Percentiles rank a stretch among this genome's conserved stretches.
Conservation (phyloP, 257 asterid genomes). For the Cordia subcordata region DNA sequence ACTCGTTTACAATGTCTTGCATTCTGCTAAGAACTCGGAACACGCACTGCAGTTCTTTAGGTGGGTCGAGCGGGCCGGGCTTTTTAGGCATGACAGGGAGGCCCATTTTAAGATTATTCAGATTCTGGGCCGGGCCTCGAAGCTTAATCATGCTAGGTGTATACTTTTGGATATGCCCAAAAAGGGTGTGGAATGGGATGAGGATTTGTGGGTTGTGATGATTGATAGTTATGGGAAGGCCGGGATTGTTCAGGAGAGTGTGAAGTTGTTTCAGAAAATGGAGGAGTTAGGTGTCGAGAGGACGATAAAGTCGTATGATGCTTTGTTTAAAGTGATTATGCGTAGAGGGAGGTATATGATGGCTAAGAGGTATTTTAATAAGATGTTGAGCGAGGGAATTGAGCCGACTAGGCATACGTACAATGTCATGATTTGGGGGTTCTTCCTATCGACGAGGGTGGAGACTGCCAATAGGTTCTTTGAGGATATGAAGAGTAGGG, state of each 20-base stretch:
- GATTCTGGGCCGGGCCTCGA: slow-evolving; percentile 67
- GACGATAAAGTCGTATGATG: slow-evolving; percentile 58
- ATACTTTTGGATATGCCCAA: slow-evolving; percentile 81
- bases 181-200: slow-evolving; percentile 86
- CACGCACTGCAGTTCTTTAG: slow-evolving; percentile 96
- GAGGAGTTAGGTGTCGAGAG: slow-evolving; percentile 65
- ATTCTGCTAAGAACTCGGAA: slow-evolving; percentile 54
- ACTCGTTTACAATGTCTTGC: slow-evolving; percentile 76
- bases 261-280: slow-evolving; percentile 75
- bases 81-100: slow-evolving; percentile 53
- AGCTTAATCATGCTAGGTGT: slow-evolving; percentile 85
- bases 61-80: slow-evolving; percentile 83
- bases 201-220: slow-evolving; percentile 80
- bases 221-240: slow-evolving; percentile 76
- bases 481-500: slow-evolving; percentile 83
- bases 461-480: slow-evolving; percentile 71
- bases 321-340: slow-evolving; percentile 68
- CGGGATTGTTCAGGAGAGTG: slow-evolving; percentile 96
- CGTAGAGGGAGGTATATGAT: slow-evolving; percentile 78
- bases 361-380: slow-evolving; percentile 82
- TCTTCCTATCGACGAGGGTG: slow-evolving; percentile 58
- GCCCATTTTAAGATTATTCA: slow-evolving; percentile 72
- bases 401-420: slow-evolving; percentile 73
- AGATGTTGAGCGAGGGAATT: slow-evolving; percentile 76
- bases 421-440: slow-evolving; percentile 83